Conservation (phyloP, 306 rosid species). For the Cyamopsis tetragonoloba region DNA sequence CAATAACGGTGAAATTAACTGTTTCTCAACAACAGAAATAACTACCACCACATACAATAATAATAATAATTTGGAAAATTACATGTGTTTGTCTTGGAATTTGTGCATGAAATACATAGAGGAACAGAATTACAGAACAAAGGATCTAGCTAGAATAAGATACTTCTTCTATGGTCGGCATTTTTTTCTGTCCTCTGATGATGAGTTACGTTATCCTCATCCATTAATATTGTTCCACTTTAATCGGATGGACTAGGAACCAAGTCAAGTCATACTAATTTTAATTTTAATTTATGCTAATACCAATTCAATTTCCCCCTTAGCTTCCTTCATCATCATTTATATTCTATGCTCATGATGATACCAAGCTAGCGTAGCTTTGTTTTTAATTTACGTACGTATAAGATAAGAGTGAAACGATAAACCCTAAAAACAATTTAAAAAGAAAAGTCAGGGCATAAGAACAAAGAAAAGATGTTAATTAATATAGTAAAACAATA, state of each 20-base stretch:
- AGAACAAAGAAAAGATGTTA: too few species aligned
- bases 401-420: too few species aligned
- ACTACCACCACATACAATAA: conserved; percentile 50
- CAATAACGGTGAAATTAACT: conserved; percentile 48
- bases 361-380: conserved; percentile 8
- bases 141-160: conserved; percentile 66
- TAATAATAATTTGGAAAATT: too few species aligned
- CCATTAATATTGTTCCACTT: conserved; percentile 50
- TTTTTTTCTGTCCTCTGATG: conserved; percentile 43
- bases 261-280: too few species aligned
- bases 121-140: conserved; percentile 40
- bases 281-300: too few species aligned
- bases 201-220: conserved; percentile 48
- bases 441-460: too few species aligned
- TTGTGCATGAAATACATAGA: conserved; percentile 41
- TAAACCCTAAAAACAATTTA: too few species aligned
- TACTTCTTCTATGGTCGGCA: conserved; percentile 57
- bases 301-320: conserved; percentile 12
- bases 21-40: conserved; percentile 64
- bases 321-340: neutral
- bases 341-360: neutral
- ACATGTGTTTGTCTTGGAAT: conserved; percentile 59
- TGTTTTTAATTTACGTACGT: too few species aligned
- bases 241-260: conserved; percentile 44
- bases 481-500: too few species aligned